phyloP scores from a whole-genome alignment of 768 basidiomycete species.

The Collybiopsis luxurians region DNA sequence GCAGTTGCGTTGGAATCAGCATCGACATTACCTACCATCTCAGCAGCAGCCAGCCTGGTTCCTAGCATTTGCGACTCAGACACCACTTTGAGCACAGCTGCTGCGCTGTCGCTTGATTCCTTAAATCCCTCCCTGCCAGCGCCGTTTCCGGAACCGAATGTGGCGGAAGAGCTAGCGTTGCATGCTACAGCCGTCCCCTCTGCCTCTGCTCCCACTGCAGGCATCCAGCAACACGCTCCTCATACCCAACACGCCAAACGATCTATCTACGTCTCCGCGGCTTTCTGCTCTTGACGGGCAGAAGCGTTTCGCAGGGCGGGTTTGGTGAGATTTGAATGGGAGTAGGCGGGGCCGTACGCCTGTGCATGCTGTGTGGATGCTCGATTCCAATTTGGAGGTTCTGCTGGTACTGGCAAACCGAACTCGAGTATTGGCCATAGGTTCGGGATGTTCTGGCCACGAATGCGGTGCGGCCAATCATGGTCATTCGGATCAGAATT shows the following conservation, averaged over 20 bases:
- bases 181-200: slow-evolving; percentile 11
- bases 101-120: slow-evolving; percentile 20
- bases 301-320: too few relatives aligned
- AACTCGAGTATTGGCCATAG: neutral
- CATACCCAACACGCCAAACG: slow-evolving; percentile 75
- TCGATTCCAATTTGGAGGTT: slow-evolving; percentile 47
- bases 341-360: slow-evolving; percentile 78
- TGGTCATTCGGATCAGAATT: too few relatives aligned
- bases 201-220: slow-evolving; percentile 16
- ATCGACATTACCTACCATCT: neutral
- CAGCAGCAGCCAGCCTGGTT: slow-evolving; percentile 32
- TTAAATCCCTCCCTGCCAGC: slow-evolving; percentile 42
- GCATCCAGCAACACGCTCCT: slow-evolving; percentile 28
- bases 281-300: too few relatives aligned
- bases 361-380: slow-evolving; percentile 81
- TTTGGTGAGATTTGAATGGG: too few relatives aligned
- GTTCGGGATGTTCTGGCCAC: too few relatives aligned
- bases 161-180: slow-evolving; percentile 31
- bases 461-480: too few relatives aligned
- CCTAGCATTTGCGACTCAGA: slow-evolving; percentile 22
- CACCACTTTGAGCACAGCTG: slow-evolving; percentile 29
- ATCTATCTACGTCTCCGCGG: too few relatives aligned
- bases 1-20: slow-evolving; percentile 11
- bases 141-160: too few relatives aligned
- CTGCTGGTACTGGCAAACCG: slow-evolving; percentile 11